Conservation (phyloP, 441 rosid genomes). For the Populus hybrid region DNA sequence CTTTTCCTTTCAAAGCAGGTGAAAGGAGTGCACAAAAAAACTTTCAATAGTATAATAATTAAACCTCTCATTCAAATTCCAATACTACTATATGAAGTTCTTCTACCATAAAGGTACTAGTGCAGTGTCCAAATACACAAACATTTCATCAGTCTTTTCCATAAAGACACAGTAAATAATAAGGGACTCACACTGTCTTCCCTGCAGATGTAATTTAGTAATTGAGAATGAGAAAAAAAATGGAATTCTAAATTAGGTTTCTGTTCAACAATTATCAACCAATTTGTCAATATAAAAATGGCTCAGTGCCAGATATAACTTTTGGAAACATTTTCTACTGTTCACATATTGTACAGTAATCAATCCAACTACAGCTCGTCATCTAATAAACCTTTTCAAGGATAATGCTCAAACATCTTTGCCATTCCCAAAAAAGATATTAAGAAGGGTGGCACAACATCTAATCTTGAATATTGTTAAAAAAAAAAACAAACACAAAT, state of each 20-base stretch:
- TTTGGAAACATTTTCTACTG: background rate
- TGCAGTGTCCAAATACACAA: background rate
- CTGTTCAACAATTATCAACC: background rate
- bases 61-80: background rate
- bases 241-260: background rate
- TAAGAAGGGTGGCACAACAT: background rate
- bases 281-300: background rate
- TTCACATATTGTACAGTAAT: background rate
- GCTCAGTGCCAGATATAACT: background rate
- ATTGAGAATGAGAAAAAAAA: background rate
- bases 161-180: background rate
- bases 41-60: background rate
- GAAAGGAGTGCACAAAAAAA: background rate
- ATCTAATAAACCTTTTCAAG: conserved; percentile 7
- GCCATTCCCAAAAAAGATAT: background rate
- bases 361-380: background rate
- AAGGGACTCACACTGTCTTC: background rate
- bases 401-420: background rate
- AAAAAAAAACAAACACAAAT: background rate
- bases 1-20: background rate
- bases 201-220: background rate
- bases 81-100: background rate
- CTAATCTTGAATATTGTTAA: conserved; percentile 17
- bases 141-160: background rate
- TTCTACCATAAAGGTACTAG: background rate